Percentiles rank a stretch among this genome's conserved stretches.
Evolutionary conservation across 2,329 filamentous ascomycete genomes (phyloP).

Genomic region (Fusarium devonianum): DNA sequence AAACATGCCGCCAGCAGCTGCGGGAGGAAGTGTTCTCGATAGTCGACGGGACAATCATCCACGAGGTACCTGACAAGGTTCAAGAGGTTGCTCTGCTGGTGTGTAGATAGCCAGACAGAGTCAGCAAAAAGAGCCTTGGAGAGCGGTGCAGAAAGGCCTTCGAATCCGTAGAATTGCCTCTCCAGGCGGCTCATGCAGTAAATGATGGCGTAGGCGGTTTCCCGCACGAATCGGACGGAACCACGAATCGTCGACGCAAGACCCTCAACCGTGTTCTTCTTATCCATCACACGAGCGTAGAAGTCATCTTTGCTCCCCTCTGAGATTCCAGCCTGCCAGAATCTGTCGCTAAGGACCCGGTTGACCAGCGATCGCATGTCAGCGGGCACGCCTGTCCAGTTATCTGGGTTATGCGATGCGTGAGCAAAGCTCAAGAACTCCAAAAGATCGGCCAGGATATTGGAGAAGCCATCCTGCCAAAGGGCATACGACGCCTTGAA

Average conservation of each 20-base stretch:
- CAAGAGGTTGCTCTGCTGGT: conserved; percentile 92
- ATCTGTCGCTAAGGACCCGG: conserved; percentile 88
- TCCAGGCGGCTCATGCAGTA: conserved; percentile 92
- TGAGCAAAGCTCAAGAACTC: conserved; percentile 89
- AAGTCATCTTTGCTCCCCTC: conserved; percentile 96
- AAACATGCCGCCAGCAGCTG: conserved; percentile 84
- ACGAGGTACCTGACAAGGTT: conserved; percentile 89
- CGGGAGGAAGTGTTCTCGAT: conserved; percentile 81
- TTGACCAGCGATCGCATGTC: conserved; percentile 81
- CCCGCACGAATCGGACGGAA: conserved; percentile 85
- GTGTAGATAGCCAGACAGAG: conserved; percentile 82
- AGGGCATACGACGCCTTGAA: conserved; percentile 79
- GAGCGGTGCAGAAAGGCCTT: conserved; percentile 81
- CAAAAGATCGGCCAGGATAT: conserved; percentile 84
- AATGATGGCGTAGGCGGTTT: conserved; percentile 92
- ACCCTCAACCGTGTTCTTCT: conserved; percentile 88
- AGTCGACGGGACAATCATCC: conserved; percentile 85
- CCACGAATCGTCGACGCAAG: conserved; percentile 93
- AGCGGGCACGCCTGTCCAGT: conserved; percentile 78
- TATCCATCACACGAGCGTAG: conserved; percentile 88
- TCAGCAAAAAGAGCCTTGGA: conserved; percentile 86
- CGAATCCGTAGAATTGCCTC: conserved; percentile 88
- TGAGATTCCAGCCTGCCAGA: conserved; percentile 98
- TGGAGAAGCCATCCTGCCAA: conserved; percentile 85
- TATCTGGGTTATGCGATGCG: conserved; percentile 84